phyloP scores from a whole-genome alignment of 805 yeast species.

The Candida khao-thaluensis region DNA sequence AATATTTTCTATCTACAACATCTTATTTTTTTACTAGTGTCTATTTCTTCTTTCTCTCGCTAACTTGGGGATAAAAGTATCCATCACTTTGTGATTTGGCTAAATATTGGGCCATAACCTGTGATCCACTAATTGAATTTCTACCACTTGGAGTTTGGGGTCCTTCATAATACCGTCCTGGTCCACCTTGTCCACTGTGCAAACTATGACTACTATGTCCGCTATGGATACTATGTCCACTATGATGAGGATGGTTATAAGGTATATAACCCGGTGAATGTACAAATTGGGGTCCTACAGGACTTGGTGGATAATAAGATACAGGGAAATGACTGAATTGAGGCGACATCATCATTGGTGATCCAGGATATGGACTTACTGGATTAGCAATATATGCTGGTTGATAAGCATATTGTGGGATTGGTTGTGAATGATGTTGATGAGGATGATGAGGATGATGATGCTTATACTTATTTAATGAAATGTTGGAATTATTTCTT shows the following conservation, averaged over 20 bases:
- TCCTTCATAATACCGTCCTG: conserved; percentile 7
- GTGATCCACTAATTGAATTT: conserved; percentile 51
- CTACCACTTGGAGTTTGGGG: conserved; percentile 4
- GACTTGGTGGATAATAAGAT: conserved; percentile 5
- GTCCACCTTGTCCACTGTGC: too few species aligned
- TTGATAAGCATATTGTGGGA: conserved; percentile 12
- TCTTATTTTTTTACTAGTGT: too few species aligned
- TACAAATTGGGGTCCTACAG: conserved; percentile 1
- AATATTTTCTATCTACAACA: conserved; percentile 2
- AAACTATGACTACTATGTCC: too few species aligned
- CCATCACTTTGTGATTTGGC: conserved; percentile 66
- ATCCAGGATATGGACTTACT: conserved; percentile 10
- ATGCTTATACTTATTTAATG: conserved; percentile 17
- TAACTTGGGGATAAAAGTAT: conserved; percentile 35
- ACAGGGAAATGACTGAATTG: conserved; percentile 6
- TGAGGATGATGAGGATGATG: conserved; percentile 1
- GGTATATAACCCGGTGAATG: background rate
- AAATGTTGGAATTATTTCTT: conserved; percentile 14
- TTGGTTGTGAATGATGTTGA: conserved; percentile 6
- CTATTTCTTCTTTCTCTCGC: conserved; percentile 4
- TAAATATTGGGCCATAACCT: conserved; percentile 75
- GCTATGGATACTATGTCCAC: too few species aligned
- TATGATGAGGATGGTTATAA: too few species aligned
- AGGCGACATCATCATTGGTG: conserved; percentile 8
- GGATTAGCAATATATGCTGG: conserved; percentile 14